These are phyloP conservation scores for Colletotrichum trifolii DNA, from an alignment of 2,329 filamentous ascomycete genomes.

Conservation along the genomic window DNA sequence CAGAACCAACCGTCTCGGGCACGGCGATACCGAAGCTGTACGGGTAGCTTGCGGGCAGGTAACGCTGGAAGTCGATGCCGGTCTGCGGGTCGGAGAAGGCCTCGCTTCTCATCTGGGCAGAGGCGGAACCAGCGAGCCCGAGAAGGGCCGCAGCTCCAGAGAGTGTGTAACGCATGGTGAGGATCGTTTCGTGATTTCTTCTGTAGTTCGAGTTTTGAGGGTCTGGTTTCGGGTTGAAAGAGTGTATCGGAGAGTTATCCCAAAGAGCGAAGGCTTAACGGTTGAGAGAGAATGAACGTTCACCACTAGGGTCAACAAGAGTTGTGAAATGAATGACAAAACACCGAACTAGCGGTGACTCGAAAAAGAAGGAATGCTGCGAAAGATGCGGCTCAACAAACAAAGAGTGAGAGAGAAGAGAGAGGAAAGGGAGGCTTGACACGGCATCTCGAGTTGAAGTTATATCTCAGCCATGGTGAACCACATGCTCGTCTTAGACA, in stretches of 20 bases:
- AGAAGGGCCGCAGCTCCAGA: slow-evolving; percentile 36
- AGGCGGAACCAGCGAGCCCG: slow-evolving; percentile 39
- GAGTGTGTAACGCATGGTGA: slow-evolving; percentile 35
- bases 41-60: slow-evolving; percentile 41
- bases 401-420: neutral
- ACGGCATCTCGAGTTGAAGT: neutral
- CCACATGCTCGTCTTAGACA: too few relatives aligned
- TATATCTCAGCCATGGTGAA: slow-evolving; percentile 8
- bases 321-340: slow-evolving; percentile 29
- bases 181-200: slow-evolving; percentile 3
- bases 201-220: neutral
- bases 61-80: slow-evolving; percentile 48
- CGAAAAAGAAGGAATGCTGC: slow-evolving; percentile 26
- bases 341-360: slow-evolving; percentile 31
- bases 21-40: slow-evolving; percentile 63
- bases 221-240: slow-evolving; percentile 8
- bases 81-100: slow-evolving; percentile 56
- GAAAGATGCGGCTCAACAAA: slow-evolving; percentile 17
- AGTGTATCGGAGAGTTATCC: slow-evolving; percentile 6
- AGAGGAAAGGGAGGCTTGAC: neutral
- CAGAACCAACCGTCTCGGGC: slow-evolving; percentile 58
- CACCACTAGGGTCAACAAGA: slow-evolving; percentile 27
- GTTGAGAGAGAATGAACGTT: slow-evolving; percentile 24
- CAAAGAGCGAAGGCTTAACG: neutral
- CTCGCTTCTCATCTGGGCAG: slow-evolving; percentile 40